Conservation (phyloP, 139 green algal genomes). For the Dunaliella primolecta region DNA sequence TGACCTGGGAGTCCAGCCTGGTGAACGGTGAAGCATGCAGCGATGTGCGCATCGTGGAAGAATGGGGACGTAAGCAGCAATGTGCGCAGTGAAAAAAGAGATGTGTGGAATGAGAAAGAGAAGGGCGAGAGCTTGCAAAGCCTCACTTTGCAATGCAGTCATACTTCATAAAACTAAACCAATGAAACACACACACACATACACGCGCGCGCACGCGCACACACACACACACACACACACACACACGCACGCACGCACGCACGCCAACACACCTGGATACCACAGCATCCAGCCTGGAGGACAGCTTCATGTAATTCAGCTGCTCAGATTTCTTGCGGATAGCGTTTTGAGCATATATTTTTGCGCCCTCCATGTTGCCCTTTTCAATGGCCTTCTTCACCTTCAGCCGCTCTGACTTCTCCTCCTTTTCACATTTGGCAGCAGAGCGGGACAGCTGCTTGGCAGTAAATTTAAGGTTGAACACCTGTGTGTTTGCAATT, state of each 20-base stretch:
- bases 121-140: no score
- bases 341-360: slow-evolving; percentile 80
- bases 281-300: slow-evolving; percentile 86
- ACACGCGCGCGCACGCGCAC: slow-evolving; percentile 52
- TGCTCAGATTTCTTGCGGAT: slow-evolving; percentile 84
- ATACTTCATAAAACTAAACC: neutral
- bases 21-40: neutral
- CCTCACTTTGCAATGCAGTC: neutral
- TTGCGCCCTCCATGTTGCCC: slow-evolving; percentile 78
- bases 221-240: neutral
- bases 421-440: slow-evolving; percentile 91
- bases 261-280: slow-evolving; percentile 49
- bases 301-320: slow-evolving; percentile 94
- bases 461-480: slow-evolving; percentile 91
- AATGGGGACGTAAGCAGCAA: neutral
- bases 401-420: slow-evolving; percentile 90
- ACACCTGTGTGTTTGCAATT: slow-evolving; percentile 77
- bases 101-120: no score
- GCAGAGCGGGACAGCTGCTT: slow-evolving; percentile 87
- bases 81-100: neutral
- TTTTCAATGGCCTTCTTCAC: slow-evolving; percentile 99
- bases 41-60: neutral
- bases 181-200: neutral
- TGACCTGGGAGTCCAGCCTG: slow-evolving; percentile 32
- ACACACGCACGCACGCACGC: neutral